Conservation (phyloP, 306 rosid genomes). For the Alnus glutinosa region DNA sequence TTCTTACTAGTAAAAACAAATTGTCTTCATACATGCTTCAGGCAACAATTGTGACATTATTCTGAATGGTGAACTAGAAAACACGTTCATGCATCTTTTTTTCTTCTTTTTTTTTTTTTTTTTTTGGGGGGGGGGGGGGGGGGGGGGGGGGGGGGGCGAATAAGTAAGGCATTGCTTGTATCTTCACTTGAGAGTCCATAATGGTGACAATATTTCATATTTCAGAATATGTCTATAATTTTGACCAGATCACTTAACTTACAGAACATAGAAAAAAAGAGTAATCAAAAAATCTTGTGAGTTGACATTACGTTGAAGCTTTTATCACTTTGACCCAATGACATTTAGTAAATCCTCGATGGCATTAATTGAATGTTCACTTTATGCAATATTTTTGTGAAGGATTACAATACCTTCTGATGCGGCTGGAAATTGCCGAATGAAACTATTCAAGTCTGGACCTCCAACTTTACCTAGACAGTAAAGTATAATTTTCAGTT, state of each 20-base stretch:
- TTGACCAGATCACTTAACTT: neutral
- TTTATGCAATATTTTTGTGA: neutral
- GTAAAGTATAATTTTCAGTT: constrained; percentile 21
- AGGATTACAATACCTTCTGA: constrained; percentile 58
- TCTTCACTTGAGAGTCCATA: neutral
- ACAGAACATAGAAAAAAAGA: neutral
- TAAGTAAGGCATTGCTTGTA: too few species aligned
- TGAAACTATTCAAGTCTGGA: constrained; percentile 83
- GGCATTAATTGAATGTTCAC: neutral
- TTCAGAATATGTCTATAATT: neutral
- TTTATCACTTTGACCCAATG: neutral
- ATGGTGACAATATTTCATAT: neutral
- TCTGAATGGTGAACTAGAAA: neutral
- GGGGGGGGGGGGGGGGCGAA: too few species aligned
- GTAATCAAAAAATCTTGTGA: neutral
- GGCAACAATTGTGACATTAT: neutral
- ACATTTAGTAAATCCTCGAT: neutral
- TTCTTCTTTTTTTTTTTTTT: too few species aligned
- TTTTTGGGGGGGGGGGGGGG: too few species aligned
- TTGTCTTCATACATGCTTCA: neutral
- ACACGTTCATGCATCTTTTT: too few species aligned
- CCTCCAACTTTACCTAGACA: constrained; percentile 56
- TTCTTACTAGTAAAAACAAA: neutral
- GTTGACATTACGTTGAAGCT: neutral
- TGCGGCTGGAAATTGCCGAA: constrained; percentile 66